Conservation (phyloP, 257 asterid species). For the Apocynum venetum region DNA sequence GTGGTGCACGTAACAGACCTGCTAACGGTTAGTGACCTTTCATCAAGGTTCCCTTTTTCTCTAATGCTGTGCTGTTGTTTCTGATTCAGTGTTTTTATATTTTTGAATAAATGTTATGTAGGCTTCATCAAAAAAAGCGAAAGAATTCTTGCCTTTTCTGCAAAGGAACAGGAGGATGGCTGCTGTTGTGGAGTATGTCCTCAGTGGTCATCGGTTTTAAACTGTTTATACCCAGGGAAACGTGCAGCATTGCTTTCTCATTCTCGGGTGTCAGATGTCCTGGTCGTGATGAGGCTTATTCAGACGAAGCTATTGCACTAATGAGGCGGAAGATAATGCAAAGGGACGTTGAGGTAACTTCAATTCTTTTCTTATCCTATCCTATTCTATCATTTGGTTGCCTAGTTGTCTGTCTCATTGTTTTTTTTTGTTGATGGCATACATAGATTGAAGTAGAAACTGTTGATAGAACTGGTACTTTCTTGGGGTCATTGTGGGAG, state of each 20-base stretch:
- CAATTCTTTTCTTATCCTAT: constrained; percentile 3
- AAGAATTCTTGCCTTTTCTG: constrained; percentile 84
- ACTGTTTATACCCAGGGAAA: constrained; percentile 82
- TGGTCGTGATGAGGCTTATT: constrained; percentile 85
- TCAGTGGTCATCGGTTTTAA: constrained; percentile 94
- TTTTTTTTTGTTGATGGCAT: constrained; percentile 10
- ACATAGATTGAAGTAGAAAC: constrained; percentile 89
- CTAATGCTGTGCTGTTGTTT: background rate
- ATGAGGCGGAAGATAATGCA: constrained; percentile 99
- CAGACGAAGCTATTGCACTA: constrained; percentile 94
- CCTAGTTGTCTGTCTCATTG: constrained; percentile 5
- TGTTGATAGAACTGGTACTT: constrained; percentile 94
- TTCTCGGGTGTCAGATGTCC: constrained; percentile 98
- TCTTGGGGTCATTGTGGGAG: constrained; percentile 91
- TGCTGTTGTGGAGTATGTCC: constrained; percentile 90
- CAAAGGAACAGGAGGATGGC: constrained; percentile 86
- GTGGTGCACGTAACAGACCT: constrained; percentile 80
- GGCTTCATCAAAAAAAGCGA: constrained; percentile 83
- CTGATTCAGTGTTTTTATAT: background rate
- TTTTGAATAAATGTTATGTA: constrained; percentile 24
- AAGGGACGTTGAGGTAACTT: constrained; percentile 92
- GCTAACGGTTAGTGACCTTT: constrained; percentile 55
- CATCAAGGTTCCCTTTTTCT: background rate
- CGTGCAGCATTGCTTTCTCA: constrained; percentile 89
- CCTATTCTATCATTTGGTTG: background rate